Conservation (phyloP, 345 rosid species). For the Rhodamnia rubescens region DNA sequence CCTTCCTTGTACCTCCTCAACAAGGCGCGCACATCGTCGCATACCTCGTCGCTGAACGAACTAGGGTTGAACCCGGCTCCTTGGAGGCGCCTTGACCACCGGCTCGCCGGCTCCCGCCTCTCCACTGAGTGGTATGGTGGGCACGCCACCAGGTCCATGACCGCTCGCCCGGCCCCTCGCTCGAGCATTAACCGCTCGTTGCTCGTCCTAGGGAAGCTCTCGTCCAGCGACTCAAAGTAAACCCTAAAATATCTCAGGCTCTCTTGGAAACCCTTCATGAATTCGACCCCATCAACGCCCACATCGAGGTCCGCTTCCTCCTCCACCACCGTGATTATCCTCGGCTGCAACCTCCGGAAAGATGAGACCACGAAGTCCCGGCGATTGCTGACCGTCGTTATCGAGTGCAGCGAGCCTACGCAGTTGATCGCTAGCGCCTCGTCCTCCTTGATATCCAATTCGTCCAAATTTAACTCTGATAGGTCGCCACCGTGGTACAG, state of each 20-base stretch:
- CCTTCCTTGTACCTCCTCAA: constrained; percentile 93
- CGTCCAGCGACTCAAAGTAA: constrained; percentile 74
- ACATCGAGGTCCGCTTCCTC: constrained; percentile 89
- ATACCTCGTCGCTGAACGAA: constrained; percentile 69
- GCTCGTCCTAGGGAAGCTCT: constrained; percentile 68
- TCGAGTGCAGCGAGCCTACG: constrained; percentile 52
- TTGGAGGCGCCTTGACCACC: constrained; percentile 64
- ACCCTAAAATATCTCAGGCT: constrained; percentile 87
- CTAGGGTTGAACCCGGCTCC: constrained; percentile 41
- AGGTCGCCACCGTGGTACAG: constrained; percentile 70
- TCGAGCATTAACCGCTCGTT: constrained; percentile 84
- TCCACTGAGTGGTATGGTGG: constrained; percentile 51
- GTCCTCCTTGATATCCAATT: constrained; percentile 42
- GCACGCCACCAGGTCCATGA: constrained; percentile 80
- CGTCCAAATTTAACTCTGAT: constrained; percentile 44
- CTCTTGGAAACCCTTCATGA: constrained; percentile 60
- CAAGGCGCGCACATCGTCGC: constrained; percentile 84
- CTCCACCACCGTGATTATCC: constrained; percentile 71
- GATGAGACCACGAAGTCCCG: constrained; percentile 56
- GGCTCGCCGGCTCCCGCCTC: constrained; percentile 61
- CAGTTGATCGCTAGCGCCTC: constrained; percentile 83
- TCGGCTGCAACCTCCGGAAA: constrained; percentile 53
- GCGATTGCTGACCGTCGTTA: constrained; percentile 31
- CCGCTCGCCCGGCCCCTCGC: constrained; percentile 60
- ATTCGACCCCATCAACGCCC: constrained; percentile 51